These are phyloP conservation scores for Hibiscus mutabilis DNA, from an alignment of 345 rosid species.

Conservation along the genomic window DNA sequence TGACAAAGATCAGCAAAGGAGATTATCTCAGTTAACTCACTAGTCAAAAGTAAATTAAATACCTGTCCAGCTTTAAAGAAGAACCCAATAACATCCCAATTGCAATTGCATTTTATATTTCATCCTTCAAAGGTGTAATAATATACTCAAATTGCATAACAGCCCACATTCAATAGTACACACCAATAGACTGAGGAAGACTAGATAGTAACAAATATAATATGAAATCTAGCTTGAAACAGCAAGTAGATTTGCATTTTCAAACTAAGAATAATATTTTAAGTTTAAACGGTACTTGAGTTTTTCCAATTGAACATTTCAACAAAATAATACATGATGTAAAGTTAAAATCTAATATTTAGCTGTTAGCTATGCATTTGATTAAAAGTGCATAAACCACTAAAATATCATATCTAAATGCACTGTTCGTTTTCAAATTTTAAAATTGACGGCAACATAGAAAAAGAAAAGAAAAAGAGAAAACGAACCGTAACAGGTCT, in stretches of 20 bases:
- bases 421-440: too few relatives aligned
- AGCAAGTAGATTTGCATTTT: background rate
- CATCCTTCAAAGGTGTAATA: background rate
- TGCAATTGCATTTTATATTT: background rate
- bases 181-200: background rate
- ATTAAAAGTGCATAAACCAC: too few relatives aligned
- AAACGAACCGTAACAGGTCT: conserved; percentile 36
- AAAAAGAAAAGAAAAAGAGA: background rate
- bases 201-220: background rate
- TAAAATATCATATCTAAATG: too few relatives aligned
- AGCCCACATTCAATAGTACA: background rate
- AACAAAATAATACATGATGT: background rate
- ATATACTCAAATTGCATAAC: background rate
- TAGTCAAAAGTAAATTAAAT: background rate
- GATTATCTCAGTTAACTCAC: too few relatives aligned
- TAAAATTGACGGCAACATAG: background rate
- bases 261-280: background rate
- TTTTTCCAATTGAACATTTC: background rate
- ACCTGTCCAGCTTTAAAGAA: background rate
- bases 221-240: background rate
- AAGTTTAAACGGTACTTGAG: background rate
- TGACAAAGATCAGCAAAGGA: too few relatives aligned
- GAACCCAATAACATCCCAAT: background rate
- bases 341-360: background rate
- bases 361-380: background rate